Percentiles rank a stretch among this genome's conserved stretches.
phyloP scores from a whole-genome alignment of 306 rosid species.

The Quillaja saponaria region DNA sequence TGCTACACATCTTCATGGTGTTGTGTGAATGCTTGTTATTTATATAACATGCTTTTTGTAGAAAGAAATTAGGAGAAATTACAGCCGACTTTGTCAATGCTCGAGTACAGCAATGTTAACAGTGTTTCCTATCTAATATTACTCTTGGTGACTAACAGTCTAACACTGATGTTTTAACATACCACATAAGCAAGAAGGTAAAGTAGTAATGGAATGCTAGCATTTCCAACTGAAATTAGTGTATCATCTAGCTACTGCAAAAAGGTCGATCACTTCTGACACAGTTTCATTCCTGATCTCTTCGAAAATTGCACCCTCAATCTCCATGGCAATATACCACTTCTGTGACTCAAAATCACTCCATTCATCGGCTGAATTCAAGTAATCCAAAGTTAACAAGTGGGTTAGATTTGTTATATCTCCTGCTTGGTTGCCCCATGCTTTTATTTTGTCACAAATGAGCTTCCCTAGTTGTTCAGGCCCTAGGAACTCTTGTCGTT shows the following conservation, averaged over 20 bases:
- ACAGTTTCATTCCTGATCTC: constrained; percentile 47
- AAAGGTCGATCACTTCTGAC: constrained; percentile 32
- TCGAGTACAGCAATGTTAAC: no score
- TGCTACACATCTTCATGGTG: no score
- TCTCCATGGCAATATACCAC: constrained; percentile 49
- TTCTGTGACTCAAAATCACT: constrained; percentile 37
- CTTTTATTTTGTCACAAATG: constrained; percentile 40
- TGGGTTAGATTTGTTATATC: constrained; percentile 29
- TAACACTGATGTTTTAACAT: neutral
- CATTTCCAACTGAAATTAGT: neutral
- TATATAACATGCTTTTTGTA: no score
- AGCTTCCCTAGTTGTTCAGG: constrained; percentile 53
- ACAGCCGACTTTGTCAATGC: no score
- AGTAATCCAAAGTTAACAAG: constrained; percentile 43
- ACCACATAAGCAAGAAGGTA: constrained; percentile 15
- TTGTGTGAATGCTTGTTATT: no score
- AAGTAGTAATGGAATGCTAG: constrained; percentile 5
- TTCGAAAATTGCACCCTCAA: constrained; percentile 60
- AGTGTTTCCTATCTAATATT: no score
- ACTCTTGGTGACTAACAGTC: no score
- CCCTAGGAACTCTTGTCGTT: constrained; percentile 34
- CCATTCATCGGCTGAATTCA: constrained; percentile 55
- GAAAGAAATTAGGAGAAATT: no score
- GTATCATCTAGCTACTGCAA: neutral
- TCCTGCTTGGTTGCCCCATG: constrained; percentile 39